These are phyloP conservation scores for Xylaria sp. DNA, from an alignment of 2,329 filamentous ascomycete species.

Conservation along the genomic window DNA sequence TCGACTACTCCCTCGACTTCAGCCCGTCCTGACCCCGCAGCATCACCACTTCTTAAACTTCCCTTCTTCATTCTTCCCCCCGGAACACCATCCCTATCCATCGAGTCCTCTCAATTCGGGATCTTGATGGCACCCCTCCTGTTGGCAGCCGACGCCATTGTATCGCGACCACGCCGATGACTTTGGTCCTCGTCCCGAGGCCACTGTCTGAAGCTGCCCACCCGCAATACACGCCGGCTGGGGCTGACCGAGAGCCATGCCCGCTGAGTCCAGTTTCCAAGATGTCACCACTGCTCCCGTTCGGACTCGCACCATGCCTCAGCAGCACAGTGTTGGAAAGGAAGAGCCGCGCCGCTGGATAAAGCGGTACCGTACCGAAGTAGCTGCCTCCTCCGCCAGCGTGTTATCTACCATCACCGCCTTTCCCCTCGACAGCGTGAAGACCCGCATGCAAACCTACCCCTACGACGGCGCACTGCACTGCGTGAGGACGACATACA, in stretches of 20 bases:
- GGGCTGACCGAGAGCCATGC: constrained; percentile 43
- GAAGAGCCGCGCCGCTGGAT: constrained; percentile 57
- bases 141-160: constrained; percentile 50
- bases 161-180: constrained; percentile 67
- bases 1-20: no score
- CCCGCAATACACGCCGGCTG: constrained; percentile 46
- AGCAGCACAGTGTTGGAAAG: constrained; percentile 37
- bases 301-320: constrained; percentile 52
- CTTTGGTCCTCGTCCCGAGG: constrained; percentile 57
- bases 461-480: constrained; percentile 75
- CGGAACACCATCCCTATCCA: constrained; percentile 19
- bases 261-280: constrained; percentile 48
- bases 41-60: constrained; percentile 15
- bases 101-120: constrained; percentile 38
- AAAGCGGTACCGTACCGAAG: constrained; percentile 80
- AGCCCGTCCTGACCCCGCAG: constrained; percentile 29
- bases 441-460: constrained; percentile 89
- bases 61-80: constrained; percentile 11
- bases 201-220: constrained; percentile 53
- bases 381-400: constrained; percentile 78
- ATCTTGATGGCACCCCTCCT: constrained; percentile 61
- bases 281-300: constrained; percentile 51
- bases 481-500: constrained; percentile 78
- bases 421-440: constrained; percentile 89
- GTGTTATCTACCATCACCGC: constrained; percentile 78